Evolutionary conservation across 2,329 filamentous ascomycete species (phyloP).

Genomic region (Exophiala bonariae): DNA sequence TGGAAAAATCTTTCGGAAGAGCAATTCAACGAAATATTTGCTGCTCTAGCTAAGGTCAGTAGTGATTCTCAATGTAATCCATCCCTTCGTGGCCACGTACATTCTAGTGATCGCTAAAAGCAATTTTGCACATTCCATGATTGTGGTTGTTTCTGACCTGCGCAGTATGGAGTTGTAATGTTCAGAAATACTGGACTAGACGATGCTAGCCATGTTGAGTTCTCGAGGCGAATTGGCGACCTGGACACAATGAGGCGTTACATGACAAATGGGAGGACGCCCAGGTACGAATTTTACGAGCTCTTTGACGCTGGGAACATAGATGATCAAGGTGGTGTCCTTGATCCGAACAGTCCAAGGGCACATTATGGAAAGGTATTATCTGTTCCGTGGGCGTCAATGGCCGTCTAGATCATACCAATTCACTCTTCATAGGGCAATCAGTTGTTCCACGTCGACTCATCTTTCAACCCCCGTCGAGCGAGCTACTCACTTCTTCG

Average conservation of each 20-base stretch:
- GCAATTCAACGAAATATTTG: conserved; percentile 37
- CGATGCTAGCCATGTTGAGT: conserved; percentile 52
- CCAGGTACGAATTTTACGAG: conserved; percentile 49
- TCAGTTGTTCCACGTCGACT: conserved; percentile 57
- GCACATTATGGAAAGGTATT: conserved; percentile 38
- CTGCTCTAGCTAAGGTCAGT: conserved; percentile 37
- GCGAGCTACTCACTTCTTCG: conserved; percentile 54
- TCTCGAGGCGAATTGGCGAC: conserved; percentile 55
- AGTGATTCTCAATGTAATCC: too few species aligned
- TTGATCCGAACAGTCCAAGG: conserved; percentile 35
- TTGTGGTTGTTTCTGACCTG: conserved; percentile 3
- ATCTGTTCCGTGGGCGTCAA: conserved; percentile 11
- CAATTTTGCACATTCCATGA: too few species aligned
- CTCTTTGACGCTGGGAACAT: conserved; percentile 61
- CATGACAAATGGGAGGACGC: conserved; percentile 45
- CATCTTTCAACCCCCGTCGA: conserved; percentile 56
- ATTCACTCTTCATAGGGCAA: conserved; percentile 42
- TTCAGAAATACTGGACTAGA: conserved; percentile 54
- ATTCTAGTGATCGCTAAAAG: too few species aligned
- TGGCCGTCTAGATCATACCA: neutral
- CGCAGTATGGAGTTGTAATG: conserved; percentile 54
- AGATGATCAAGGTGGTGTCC: conserved; percentile 45
- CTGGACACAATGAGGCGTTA: conserved; percentile 57
- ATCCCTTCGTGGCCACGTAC: too few species aligned
- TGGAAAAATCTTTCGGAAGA: conserved; percentile 35